Evolutionary conservation across 768 basidiomycete species (phyloP).

Genomic region (Leccinum variicolor): DNA sequence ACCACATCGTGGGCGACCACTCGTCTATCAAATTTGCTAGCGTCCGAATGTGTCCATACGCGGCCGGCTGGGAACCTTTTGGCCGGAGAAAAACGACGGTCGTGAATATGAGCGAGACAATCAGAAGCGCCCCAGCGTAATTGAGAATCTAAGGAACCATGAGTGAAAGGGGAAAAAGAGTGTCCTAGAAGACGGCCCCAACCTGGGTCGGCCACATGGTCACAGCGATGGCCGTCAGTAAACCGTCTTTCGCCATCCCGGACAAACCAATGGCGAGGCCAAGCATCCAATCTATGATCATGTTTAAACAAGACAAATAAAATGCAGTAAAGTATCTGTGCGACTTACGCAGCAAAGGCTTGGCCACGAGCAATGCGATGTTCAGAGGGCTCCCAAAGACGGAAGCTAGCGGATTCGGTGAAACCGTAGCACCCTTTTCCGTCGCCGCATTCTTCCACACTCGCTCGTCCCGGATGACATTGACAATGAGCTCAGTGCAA

Average conservation of each 20-base stretch:
- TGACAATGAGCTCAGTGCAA: constrained; percentile 27
- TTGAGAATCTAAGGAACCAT: constrained; percentile 26
- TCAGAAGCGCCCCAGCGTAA: constrained; percentile 15
- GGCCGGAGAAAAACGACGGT: constrained; percentile 12
- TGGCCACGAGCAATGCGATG: constrained; percentile 14
- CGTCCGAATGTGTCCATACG: constrained; percentile 35
- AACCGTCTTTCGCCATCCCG: constrained; percentile 7
- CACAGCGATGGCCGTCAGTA: constrained; percentile 15
- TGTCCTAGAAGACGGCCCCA: background rate
- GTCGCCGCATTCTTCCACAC: constrained; percentile 25
- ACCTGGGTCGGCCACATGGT: constrained; percentile 29
- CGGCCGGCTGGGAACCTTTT: constrained; percentile 26
- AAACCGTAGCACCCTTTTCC: constrained; percentile 11
- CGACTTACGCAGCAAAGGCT: constrained; percentile 28
- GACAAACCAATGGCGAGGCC: constrained; percentile 24
- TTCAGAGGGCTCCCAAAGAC: constrained; percentile 21
- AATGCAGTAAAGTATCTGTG: too few relatives aligned
- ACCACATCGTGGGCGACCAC: constrained; percentile 34
- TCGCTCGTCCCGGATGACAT: constrained; percentile 28
- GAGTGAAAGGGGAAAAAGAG: background rate
- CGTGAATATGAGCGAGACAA: constrained; percentile 20
- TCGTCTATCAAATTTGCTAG: constrained; percentile 35
- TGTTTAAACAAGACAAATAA: background rate
- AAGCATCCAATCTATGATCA: constrained; percentile 30
- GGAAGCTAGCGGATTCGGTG: constrained; percentile 19